Evolutionary conservation across 257 asterid genomes (phyloP).

Genomic region (Cordia subcordata): DNA sequence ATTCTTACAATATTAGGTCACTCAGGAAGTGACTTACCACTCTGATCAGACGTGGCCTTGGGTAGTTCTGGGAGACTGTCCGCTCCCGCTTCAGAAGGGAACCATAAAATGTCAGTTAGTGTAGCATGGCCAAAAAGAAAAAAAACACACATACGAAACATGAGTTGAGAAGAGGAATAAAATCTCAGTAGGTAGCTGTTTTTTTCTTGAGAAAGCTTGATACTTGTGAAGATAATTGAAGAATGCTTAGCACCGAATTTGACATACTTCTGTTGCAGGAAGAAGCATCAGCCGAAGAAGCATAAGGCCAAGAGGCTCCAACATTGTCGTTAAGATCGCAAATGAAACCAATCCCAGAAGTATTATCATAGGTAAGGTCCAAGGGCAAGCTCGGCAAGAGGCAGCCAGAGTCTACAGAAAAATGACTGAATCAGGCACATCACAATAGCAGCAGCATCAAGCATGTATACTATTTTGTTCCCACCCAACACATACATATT

Average conservation of each 20-base stretch:
- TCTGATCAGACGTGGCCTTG: slow-evolving; percentile 20
- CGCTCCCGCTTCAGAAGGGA: slow-evolving; percentile 5
- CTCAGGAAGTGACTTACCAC: not conserved
- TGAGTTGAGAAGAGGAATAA: not conserved
- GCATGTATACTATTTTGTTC: too few species aligned
- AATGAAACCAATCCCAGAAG: slow-evolving; percentile 28
- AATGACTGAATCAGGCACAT: not conserved
- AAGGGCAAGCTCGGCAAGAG: slow-evolving; percentile 21
- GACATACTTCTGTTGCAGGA: slow-evolving; percentile 23
- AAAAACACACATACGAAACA: not conserved
- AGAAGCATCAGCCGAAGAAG: slow-evolving; percentile 9
- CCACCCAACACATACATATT: too few species aligned
- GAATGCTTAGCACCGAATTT: not conserved
- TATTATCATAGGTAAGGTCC: slow-evolving; percentile 22
- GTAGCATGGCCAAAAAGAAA: not conserved
- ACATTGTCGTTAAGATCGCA: slow-evolving; percentile 26
- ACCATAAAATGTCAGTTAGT: not conserved
- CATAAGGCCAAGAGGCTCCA: slow-evolving; percentile 26
- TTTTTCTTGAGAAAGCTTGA: not conserved
- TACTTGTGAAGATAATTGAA: too few species aligned
- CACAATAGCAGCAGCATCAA: too few species aligned
- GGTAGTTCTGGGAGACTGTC: slow-evolving; percentile 20
- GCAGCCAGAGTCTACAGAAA: slow-evolving; percentile 26
- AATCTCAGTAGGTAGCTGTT: too few species aligned
- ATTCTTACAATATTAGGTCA: too few species aligned